These are phyloP conservation scores for Discostella stelligeroides DNA, from an alignment of 108 stramenopile species.

Conservation along the genomic window DNA sequence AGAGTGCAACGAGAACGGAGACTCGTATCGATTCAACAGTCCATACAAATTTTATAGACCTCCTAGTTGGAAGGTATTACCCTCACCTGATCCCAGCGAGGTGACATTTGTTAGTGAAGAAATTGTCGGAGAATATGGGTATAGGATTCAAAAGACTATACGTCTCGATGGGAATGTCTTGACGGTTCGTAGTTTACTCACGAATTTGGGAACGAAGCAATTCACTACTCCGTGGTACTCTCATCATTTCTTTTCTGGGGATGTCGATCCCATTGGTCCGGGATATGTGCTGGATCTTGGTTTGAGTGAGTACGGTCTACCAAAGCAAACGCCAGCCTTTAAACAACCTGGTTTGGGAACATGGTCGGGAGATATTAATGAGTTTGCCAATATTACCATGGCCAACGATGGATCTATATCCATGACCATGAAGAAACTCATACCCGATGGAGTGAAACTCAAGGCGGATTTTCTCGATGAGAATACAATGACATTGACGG, in stretches of 20 bases:
- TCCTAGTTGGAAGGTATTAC: constrained; percentile 59
- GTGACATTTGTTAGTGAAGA: constrained; percentile 64
- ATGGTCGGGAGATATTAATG: constrained; percentile 67
- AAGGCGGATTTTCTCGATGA: constrained; percentile 79
- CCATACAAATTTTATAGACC: constrained; percentile 67
- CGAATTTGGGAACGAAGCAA: constrained; percentile 68
- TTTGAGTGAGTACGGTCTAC: constrained; percentile 44
- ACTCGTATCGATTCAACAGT: constrained; percentile 79
- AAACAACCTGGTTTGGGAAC: constrained; percentile 71
- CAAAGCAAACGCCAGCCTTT: constrained; percentile 45
- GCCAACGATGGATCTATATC: constrained; percentile 48
- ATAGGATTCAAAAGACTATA: constrained; percentile 61
- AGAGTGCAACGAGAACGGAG: constrained; percentile 59
- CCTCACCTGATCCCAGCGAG: constrained; percentile 24
- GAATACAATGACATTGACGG: constrained; percentile 46
- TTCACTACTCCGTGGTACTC: constrained; percentile 87
- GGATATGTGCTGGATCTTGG: constrained; percentile 68
- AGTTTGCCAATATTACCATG: constrained; percentile 56
- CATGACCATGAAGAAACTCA: constrained; percentile 51
- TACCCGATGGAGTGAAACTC: constrained; percentile 69
- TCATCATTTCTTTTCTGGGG: constrained; percentile 82
- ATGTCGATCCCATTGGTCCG: constrained; percentile 62
- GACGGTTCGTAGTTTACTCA: constrained; percentile 61
- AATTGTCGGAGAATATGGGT: constrained; percentile 54
- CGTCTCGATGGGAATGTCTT: constrained; percentile 56